A percentile compares a stretch with the other conserved stretches of the same genome.
These are phyloP conservation scores for Plasmodium vinckei DNA, from an alignment of 169 alveolate species.

Conservation along the genomic window DNA sequence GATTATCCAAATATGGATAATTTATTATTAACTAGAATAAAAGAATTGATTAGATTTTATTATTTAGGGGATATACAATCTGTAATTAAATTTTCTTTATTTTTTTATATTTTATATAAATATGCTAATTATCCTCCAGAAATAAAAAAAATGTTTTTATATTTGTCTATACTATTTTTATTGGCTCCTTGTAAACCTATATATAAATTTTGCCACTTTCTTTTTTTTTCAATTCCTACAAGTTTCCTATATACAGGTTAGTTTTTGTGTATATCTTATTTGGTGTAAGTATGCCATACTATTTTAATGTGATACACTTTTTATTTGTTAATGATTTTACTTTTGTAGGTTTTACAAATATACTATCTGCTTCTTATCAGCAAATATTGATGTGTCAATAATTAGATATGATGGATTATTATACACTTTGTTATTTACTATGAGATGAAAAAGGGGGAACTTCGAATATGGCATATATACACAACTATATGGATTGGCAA, in stretches of 20 bases:
- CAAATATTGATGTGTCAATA: conserved; percentile 62
- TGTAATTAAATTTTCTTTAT: conserved; percentile 39
- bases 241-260: conserved; percentile 49
- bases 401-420: neutral
- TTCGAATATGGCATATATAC: too few species aligned
- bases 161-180: conserved; percentile 23
- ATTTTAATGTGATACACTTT: neutral
- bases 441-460: too few species aligned
- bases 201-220: conserved; percentile 33
- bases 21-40: conserved; percentile 18
- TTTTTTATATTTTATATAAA: conserved; percentile 56
- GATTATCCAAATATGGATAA: conserved; percentile 71
- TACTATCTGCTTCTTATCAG: conserved; percentile 70
- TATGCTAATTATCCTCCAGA: conserved; percentile 50
- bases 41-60: conserved; percentile 37
- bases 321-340: neutral
- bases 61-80: conserved; percentile 63
- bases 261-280: neutral
- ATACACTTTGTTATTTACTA: too few species aligned
- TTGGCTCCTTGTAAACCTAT: conserved; percentile 57
- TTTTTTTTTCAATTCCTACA: conserved; percentile 50
- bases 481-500: neutral
- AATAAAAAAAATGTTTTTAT: conserved; percentile 34
- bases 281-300: neutral
- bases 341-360: conserved; percentile 43